Conservation (phyloP, 257 asterid species). For the Craterostigma plantagineum region DNA sequence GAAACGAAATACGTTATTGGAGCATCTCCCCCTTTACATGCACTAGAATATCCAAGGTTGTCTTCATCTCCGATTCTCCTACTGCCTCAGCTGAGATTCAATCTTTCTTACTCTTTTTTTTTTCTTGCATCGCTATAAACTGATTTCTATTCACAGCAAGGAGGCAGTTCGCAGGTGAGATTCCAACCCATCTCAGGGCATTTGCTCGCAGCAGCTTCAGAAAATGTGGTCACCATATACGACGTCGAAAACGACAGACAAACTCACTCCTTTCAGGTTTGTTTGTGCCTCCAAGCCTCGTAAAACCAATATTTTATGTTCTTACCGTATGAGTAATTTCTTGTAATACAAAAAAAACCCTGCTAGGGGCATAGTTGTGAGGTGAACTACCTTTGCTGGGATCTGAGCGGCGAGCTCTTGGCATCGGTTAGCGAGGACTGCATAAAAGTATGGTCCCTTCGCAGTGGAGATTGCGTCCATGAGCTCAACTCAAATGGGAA, state of each 20-base stretch:
- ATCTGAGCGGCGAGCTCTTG: conserved; percentile 66
- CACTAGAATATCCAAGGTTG: conserved; percentile 64
- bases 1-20: conserved; percentile 94
- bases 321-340: no score
- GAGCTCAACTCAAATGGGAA: conserved; percentile 77
- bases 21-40: conserved; percentile 63
- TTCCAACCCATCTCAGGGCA: conserved; percentile 88
- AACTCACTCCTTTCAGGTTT: conserved; percentile 75
- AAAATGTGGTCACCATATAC: conserved; percentile 66
- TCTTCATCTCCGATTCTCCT: background rate
- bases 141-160: conserved; percentile 17
- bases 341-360: no score
- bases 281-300: background rate
- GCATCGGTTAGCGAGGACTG: conserved; percentile 93
- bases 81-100: background rate
- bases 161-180: conserved; percentile 79
- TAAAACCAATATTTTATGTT: no score
- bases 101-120: no score
- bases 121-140: no score
- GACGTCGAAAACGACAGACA: conserved; percentile 72
- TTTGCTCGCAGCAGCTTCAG: conserved; percentile 92
- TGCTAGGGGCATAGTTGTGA: conserved; percentile 65
- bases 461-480: conserved; percentile 69
- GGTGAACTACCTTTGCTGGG: conserved; percentile 73
- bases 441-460: conserved; percentile 72